Evolutionary conservation across 2,329 filamentous ascomycete genomes (phyloP), one percentile per base, ranked within the genome.

Genomic region (Metarhizium brunneum): DNA sequence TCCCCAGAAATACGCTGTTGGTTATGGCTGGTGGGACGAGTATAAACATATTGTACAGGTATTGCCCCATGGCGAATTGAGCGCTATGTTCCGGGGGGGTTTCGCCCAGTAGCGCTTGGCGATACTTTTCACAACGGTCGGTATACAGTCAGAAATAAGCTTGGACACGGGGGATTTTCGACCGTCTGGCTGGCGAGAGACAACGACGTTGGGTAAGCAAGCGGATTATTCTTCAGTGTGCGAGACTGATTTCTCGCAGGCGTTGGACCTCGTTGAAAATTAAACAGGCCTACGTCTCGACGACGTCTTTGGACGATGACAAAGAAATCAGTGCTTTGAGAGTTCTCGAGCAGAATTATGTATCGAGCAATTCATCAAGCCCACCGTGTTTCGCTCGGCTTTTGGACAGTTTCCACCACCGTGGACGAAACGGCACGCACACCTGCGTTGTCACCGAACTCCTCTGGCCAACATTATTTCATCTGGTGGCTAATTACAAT

Each of bases 381-480:
- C 14, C 45, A 16, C 43, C 42, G 47, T 53, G 18, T 29, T 60
- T 57, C 45, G 18, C 53, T 35, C 18, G 47, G 11, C 20, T 60
- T 2, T 20, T 54, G 2, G 50, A 56, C 16, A 51, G 30, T 43
- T 60, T 60, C 32, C 47, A 58, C 18, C 43, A 55, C 29, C 14
- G 13, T 35, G 58, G 58, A 3, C 56, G 56, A 6, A 60, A 57
- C 6, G 56, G 58, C 10, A 54, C 10, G 2, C 58, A 60, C 18
- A 58, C 47, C 14, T 58, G 58, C 42, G 32, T 60, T 7, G 58
- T 59, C 7, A 55, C 54, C 1, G 53, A 60, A 50, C 4, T 58
- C 2, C 18, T 60, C 4, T 56, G 58, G 3, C 58, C 58, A 13
- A 58, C 29, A 13, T 8, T 58, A 6, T 32, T 10, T 14, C 20